Evolutionary conservation across 345 rosid genomes (phyloP), one percentile per base, ranked within the genome.

Genomic region (Linum lewisii): DNA sequence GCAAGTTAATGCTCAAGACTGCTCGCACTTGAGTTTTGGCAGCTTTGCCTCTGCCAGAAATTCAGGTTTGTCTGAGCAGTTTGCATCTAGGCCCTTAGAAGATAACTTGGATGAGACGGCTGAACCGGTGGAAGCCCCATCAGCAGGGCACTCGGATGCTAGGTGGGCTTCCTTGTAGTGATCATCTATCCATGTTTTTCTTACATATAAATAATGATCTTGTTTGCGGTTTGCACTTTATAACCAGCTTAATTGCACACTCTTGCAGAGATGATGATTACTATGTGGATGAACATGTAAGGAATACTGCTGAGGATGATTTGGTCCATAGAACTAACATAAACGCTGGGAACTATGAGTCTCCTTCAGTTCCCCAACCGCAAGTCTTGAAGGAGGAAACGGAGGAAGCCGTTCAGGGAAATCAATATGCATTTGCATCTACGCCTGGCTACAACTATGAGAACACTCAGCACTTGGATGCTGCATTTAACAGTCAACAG

Each of bases 1-100:
- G 63, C 90, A 85, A 76, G 82, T 94, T 63, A 88, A 94, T 68
- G 63, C 84, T 50, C 74, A 77, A 50, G 96, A 85, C 38, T 89
- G 97, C 79, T 79, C 88, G 0, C 97, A 87, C 75, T 79, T 93
- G 82, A 90, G 96, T 73, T 93, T 93, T 68, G 99, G 99, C 55
- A 93, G 96, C 65, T 93, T 93, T 77, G 95, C 89, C 75, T 29
- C 93, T 64, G 84, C 78, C 44, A 60, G 76, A 54, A 62, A 72
- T 73, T 67, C 84, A 60, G 61, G 58, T 11, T 75, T 78, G 61
- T 65, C 85, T 53, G 84, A 72, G 58, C 69, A 79, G 59, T 78
- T 75, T 73, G 77, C 79, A 58, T 71, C 92, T 55, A 77, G 68
- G 74, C 70, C 82, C 34, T 50, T 78, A 63, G 81, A 82, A 72